Evolutionary conservation across 305 asterid species (phyloP).

Genomic region (Rubia tinctorum): DNA sequence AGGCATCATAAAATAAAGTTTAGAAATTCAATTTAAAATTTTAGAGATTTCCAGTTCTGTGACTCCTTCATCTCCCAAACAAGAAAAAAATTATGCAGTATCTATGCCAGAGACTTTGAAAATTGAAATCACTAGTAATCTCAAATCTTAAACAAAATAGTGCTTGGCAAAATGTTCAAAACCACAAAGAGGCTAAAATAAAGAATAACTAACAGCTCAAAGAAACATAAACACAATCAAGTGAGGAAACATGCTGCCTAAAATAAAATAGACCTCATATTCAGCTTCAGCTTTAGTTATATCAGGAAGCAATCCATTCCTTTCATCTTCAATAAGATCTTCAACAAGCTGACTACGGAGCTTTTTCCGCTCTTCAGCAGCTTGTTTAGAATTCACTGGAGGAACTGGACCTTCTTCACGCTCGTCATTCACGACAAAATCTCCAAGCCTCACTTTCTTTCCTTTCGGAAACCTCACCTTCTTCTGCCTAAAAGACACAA

Average conservation of each 20-base stretch:
- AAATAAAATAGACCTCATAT: conserved; percentile 45
- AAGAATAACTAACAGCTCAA: neutral
- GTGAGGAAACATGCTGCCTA: neutral
- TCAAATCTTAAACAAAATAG: neutral
- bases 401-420: conserved; percentile 30
- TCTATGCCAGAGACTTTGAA: neutral
- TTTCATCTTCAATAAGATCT: conserved; percentile 52
- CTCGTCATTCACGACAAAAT: conserved; percentile 32
- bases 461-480: conserved; percentile 92
- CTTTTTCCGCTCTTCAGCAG: conserved; percentile 60
- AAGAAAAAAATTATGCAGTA: neutral
- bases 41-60: neutral
- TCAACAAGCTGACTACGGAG: conserved; percentile 45
- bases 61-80: neutral
- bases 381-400: conserved; percentile 47
- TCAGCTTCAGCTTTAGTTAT: conserved; percentile 61
- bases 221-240: neutral
- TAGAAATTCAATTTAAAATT: neutral
- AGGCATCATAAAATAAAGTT: neutral
- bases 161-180: neutral
- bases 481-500: conserved; percentile 53
- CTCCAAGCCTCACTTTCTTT: conserved; percentile 69
- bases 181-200: neutral
- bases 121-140: neutral
- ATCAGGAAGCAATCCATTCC: conserved; percentile 46